Evolutionary conservation across 2,329 filamentous ascomycete genomes (phyloP).

Genomic region (Penicillium psychrosexuale): DNA sequence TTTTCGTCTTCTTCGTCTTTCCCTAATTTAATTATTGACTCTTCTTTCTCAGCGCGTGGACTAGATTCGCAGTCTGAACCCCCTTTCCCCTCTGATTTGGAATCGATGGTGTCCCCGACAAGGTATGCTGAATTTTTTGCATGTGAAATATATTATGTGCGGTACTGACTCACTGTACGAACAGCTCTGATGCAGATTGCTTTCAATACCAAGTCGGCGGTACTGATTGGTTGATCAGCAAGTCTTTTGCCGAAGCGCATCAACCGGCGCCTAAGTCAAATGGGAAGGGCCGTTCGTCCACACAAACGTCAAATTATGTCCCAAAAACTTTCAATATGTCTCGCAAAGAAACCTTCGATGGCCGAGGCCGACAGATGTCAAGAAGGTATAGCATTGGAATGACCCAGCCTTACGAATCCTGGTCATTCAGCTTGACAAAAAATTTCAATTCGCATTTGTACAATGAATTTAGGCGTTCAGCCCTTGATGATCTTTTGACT

Average conservation of each 20-base stretch:
- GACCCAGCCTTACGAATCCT: slow-evolving; percentile 69
- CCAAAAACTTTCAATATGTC: slow-evolving; percentile 51
- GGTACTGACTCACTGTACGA: background rate
- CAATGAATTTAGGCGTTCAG: slow-evolving; percentile 66
- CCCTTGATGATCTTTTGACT: slow-evolving; percentile 60
- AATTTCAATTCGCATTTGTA: slow-evolving; percentile 76
- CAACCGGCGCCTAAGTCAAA: slow-evolving; percentile 3
- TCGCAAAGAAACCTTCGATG: slow-evolving; percentile 49
- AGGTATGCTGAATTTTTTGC: slow-evolving; percentile 7
- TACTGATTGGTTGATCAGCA: background rate
- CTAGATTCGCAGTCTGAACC: slow-evolving; percentile 30
- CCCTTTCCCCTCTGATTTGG: background rate
- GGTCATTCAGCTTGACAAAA: slow-evolving; percentile 67
- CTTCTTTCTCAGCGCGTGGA: slow-evolving; percentile 50
- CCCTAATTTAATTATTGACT: slow-evolving; percentile 56
- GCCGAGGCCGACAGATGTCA: slow-evolving; percentile 46
- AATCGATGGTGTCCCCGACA: slow-evolving; percentile 19
- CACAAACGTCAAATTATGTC: slow-evolving; percentile 23
- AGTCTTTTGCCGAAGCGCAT: background rate
- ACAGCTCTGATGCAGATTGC: slow-evolving; percentile 6
- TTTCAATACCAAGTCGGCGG: background rate
- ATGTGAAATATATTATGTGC: too few species aligned
- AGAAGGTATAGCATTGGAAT: slow-evolving; percentile 44
- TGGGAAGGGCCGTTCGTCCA: background rate
- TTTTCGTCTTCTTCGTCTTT: slow-evolving; percentile 47